Percentiles rank a stretch among this genome's conserved stretches.
phyloP scores from a whole-genome alignment of 164 flowering plant genomes.

The Amborella trichopoda region DNA sequence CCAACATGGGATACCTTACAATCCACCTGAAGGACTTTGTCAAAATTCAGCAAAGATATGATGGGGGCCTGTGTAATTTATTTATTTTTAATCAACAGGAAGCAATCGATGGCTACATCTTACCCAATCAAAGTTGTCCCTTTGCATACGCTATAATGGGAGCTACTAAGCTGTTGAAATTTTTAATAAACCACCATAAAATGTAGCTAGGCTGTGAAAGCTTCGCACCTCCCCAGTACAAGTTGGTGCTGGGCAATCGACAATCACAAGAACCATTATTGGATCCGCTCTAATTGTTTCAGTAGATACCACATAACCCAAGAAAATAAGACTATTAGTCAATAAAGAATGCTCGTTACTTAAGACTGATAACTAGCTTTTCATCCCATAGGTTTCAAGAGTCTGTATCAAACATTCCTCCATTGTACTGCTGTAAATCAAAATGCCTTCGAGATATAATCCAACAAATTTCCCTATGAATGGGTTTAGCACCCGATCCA shows the following conservation, averaged over 20 bases:
- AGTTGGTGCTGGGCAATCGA: background rate
- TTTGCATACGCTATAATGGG: background rate
- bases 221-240: background rate
- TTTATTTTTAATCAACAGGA: background rate
- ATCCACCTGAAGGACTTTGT: background rate
- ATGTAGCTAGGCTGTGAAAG: background rate
- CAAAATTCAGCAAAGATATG: background rate
- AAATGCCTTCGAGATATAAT: background rate
- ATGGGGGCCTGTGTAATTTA: background rate
- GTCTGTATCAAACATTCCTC: background rate
- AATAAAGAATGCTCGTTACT: background rate
- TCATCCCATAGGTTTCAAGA: background rate
- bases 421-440: background rate
- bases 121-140: background rate
- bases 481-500: background rate
- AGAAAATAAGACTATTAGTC: background rate
- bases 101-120: background rate
- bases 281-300: background rate
- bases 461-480: background rate
- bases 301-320: background rate
- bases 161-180: background rate
- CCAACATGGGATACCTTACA: background rate
- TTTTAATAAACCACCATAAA: background rate
- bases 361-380: background rate
- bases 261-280: background rate